Percentiles rank a stretch among this genome's conserved stretches.
phyloP scores from a whole-genome alignment of 1,284 basidiomycete genomes.

The Malassezia caprae region DNA sequence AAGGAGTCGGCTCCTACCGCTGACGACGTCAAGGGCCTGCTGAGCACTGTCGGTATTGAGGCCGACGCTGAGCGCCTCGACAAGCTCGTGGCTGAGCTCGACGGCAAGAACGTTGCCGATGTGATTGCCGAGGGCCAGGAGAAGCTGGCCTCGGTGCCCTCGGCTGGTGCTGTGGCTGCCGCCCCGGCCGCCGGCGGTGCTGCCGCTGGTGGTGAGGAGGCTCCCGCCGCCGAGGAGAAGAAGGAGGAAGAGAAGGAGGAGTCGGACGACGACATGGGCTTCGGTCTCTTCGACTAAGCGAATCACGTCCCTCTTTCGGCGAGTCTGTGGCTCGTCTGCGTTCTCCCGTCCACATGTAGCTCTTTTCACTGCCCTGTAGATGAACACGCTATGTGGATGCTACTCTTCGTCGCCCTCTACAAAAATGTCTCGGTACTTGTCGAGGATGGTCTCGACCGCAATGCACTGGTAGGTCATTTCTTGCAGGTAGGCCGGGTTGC shows the following conservation, averaged over 20 bases:
- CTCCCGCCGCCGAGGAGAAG: conserved; percentile 56
- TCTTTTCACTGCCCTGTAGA: background rate
- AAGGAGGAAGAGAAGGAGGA: conserved; percentile 48
- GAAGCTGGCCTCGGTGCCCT: conserved; percentile 82
- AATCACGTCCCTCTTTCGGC: background rate
- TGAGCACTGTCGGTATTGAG: conserved; percentile 75
- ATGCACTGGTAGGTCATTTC: conserved; percentile 45
- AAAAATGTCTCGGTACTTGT: conserved; percentile 44
- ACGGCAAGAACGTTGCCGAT: conserved; percentile 81
- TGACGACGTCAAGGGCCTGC: conserved; percentile 78
- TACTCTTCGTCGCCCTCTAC: conserved; percentile 31
- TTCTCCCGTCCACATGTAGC: background rate
- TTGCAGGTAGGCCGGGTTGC: conserved; percentile 27
- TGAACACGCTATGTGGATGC: background rate
- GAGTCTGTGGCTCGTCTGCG: background rate
- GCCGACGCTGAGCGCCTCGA: conserved; percentile 72
- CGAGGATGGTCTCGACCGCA: conserved; percentile 45
- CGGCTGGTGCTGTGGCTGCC: conserved; percentile 45
- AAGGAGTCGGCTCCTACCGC: conserved; percentile 80
- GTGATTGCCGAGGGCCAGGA: conserved; percentile 82
- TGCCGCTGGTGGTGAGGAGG: conserved; percentile 59
- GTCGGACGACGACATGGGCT: conserved; percentile 47
- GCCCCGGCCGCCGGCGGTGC: conserved; percentile 53
- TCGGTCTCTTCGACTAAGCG: conserved; percentile 46
- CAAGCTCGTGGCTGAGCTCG: conserved; percentile 80